Evolutionary conservation across 495 filamentous ascomycete genomes (phyloP).

Genomic region (Aspergillus mulundensis): DNA sequence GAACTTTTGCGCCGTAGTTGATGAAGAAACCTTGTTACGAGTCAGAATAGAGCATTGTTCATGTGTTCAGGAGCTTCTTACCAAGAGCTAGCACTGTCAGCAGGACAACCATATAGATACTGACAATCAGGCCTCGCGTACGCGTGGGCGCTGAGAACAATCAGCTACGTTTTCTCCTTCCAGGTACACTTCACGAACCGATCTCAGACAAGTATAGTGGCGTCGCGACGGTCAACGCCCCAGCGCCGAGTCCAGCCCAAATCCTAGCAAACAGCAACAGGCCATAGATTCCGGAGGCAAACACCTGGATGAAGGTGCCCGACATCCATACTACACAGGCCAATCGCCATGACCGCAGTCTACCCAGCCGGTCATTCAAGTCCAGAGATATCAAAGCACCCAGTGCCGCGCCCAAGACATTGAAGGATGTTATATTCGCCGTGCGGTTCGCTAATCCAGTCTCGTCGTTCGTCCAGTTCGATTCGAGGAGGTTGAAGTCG

Average conservation of each 20-base stretch:
- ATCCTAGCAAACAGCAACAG: conserved; percentile 43
- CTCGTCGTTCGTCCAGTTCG: conserved; percentile 33
- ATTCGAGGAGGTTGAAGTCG: conserved; percentile 37
- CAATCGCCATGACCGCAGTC: conserved; percentile 37
- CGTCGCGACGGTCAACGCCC: conserved; percentile 44
- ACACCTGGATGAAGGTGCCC: conserved; percentile 41
- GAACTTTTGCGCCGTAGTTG: conserved; percentile 40
- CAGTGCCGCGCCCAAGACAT: conserved; percentile 41
- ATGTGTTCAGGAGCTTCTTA: conserved; percentile 16
- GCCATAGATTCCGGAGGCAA: conserved; percentile 43
- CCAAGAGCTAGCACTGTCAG: conserved; percentile 36
- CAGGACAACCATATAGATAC: conserved; percentile 48
- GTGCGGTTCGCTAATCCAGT: conserved; percentile 37
- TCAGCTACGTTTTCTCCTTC: not conserved
- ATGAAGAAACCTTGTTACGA: conserved; percentile 43
- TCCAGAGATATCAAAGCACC: conserved; percentile 37
- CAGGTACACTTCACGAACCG: conserved; percentile 12
- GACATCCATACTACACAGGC: conserved; percentile 37
- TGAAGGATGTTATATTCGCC: conserved; percentile 47
- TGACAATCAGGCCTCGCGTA: conserved; percentile 47
- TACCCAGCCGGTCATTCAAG: conserved; percentile 41
- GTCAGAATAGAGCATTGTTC: not conserved
- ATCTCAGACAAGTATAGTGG: conserved; percentile 53
- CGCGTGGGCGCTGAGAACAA: conserved; percentile 33
- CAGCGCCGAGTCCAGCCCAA: conserved; percentile 45